A percentile compares a stretch with the other conserved stretches of the same genome.
These are phyloP conservation scores for Lizonia empirigonia DNA, from an alignment of 2,329 filamentous ascomycete species.

Conservation along the genomic window DNA sequence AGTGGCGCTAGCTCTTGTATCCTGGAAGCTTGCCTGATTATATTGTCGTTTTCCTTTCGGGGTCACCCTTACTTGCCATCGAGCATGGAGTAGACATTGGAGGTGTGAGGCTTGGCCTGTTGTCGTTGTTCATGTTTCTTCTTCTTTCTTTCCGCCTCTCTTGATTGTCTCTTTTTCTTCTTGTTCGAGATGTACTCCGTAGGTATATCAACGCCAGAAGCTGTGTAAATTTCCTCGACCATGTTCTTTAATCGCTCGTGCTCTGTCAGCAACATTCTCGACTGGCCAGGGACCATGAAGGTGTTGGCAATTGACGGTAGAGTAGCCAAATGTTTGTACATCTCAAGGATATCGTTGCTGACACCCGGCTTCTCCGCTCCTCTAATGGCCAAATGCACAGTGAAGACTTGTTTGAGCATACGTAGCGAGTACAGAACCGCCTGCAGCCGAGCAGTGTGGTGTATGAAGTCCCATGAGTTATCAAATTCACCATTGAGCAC, in stretches of 20 bases:
- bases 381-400: slow-evolving; percentile 24
- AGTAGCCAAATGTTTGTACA: slow-evolving; percentile 25
- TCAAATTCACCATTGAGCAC: slow-evolving; percentile 40
- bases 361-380: background rate
- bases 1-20: background rate
- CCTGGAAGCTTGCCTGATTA: no score
- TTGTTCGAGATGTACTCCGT: slow-evolving; percentile 26
- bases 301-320: slow-evolving; percentile 34
- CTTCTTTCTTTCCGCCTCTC: slow-evolving; percentile 37
- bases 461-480: slow-evolving; percentile 47
- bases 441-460: slow-evolving; percentile 50
- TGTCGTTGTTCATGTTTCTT: slow-evolving; percentile 27
- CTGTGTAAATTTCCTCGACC: slow-evolving; percentile 36
- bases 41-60: no score
- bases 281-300: slow-evolving; percentile 36
- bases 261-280: slow-evolving; percentile 18
- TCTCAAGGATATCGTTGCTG: background rate
- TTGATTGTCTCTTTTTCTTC: slow-evolving; percentile 33
- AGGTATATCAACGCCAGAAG: slow-evolving; percentile 30
- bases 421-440: slow-evolving; percentile 52
- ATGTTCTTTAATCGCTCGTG: slow-evolving; percentile 24
- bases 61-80: background rate
- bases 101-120: background rate
- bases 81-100: slow-evolving; percentile 12
- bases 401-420: slow-evolving; percentile 48